Conservation (phyloP, 805 yeast genomes). For the Candida boidinii region DNA sequence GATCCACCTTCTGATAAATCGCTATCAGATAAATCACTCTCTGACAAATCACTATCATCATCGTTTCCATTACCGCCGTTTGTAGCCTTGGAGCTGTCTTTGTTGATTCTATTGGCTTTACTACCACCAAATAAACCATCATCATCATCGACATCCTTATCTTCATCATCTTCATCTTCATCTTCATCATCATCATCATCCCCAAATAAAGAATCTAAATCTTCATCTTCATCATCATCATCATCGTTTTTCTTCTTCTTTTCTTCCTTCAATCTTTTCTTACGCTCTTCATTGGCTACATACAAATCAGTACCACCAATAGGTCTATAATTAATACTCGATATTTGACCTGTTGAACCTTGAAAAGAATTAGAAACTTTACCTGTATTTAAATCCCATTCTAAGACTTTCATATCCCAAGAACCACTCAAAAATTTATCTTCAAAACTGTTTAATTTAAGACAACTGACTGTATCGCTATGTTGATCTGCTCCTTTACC, state of each 20-base stretch:
- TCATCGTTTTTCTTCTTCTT: conserved; percentile 3
- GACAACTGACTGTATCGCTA: conserved; percentile 63
- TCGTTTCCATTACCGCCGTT: conserved; percentile 7
- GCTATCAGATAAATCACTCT: too few relatives aligned
- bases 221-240: conserved; percentile 21
- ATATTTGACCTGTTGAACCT: conserved; percentile 70
- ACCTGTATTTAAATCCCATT: conserved; percentile 87
- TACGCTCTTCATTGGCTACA: conserved; percentile 7
- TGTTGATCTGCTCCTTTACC: conserved; percentile 37
- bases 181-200: conserved; percentile 31
- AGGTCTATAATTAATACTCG: conserved; percentile 68
- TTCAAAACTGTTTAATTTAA: conserved; percentile 56
- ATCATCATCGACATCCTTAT: conserved; percentile 35
- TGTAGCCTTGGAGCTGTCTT: too few relatives aligned
- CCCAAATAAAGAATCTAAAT: conserved; percentile 39
- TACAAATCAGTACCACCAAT: conserved; percentile 37
- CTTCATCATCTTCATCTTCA: neutral
- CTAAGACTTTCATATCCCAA: conserved; percentile 77
- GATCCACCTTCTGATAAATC: neutral
- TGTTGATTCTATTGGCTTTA: too few relatives aligned
- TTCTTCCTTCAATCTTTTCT: too few relatives aligned
- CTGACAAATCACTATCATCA: too few relatives aligned
- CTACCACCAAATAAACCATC: too few relatives aligned
- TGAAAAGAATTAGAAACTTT: conserved; percentile 35
- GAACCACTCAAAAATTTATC: conserved; percentile 67